Conservation (phyloP, 2,329 filamentous ascomycete genomes). For the Eurotiales sp. region DNA sequence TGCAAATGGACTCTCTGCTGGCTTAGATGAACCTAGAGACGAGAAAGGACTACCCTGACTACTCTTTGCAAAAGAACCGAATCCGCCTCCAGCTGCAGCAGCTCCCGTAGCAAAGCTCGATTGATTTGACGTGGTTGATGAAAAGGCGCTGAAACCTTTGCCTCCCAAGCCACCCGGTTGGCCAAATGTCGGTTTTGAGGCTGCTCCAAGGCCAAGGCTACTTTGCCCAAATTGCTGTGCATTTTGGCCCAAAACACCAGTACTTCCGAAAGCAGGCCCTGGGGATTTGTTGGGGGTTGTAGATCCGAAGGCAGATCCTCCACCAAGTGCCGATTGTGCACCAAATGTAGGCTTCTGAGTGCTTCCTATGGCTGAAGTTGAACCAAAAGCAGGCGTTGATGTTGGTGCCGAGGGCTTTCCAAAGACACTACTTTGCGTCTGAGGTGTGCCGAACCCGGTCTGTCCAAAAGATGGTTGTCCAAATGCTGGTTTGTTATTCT, state of each 20-base stretch:
- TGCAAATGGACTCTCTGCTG: constrained; percentile 14
- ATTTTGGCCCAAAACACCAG: constrained; percentile 29
- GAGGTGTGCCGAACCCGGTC: constrained; percentile 21
- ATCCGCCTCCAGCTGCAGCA: constrained; percentile 7
- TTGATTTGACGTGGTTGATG: constrained; percentile 11
- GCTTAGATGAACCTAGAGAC: constrained; percentile 24
- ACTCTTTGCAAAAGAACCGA: constrained; percentile 19
- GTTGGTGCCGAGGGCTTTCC: constrained; percentile 24
- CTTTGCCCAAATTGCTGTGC: constrained; percentile 32
- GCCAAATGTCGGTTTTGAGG: constrained; percentile 24
- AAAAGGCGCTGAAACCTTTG: constrained; percentile 16
- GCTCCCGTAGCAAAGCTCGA: constrained; percentile 6
- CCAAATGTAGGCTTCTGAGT: constrained; percentile 25
- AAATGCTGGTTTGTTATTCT: constrained; percentile 7
- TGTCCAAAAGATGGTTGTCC: constrained; percentile 28
- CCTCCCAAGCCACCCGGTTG: constrained; percentile 19
- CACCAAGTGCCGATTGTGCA: constrained; percentile 24
- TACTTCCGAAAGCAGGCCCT: constrained; percentile 29
- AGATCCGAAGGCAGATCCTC: constrained; percentile 25
- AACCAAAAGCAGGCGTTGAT: constrained; percentile 26
- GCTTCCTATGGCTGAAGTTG: constrained; percentile 23
- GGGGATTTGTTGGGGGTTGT: constrained; percentile 16
- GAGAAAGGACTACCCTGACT: constrained; percentile 37
- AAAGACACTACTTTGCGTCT: constrained; percentile 6
- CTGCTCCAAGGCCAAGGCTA: constrained; percentile 24